Conservation (phyloP, 116 monocot species). For the Iris pallida region DNA sequence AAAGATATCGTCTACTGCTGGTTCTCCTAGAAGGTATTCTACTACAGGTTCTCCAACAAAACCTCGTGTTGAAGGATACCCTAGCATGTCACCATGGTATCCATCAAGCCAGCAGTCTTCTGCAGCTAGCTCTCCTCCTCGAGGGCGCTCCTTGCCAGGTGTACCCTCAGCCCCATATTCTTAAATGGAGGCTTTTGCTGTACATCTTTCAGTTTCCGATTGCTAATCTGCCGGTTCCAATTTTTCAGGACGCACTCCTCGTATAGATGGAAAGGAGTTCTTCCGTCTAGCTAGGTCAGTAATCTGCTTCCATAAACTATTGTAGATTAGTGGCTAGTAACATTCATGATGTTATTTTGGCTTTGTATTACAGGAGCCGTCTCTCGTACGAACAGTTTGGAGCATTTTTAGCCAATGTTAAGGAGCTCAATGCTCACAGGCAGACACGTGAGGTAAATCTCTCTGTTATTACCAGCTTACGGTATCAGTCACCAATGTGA, state of each 20-base stretch:
- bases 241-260: constrained; percentile 51
- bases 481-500: background rate
- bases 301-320: no score
- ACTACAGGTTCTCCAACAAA: constrained; percentile 58
- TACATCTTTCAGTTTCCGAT: background rate
- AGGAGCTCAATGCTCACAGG: constrained; percentile 83
- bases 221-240: background rate
- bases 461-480: background rate
- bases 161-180: no score
- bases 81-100: constrained; percentile 74
- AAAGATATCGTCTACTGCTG: constrained; percentile 39
- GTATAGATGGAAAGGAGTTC: constrained; percentile 92
- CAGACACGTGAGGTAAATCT: constrained; percentile 75
- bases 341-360: background rate
- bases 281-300: constrained; percentile 88
- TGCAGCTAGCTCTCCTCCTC: constrained; percentile 77
- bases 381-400: constrained; percentile 96
- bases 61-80: constrained; percentile 32
- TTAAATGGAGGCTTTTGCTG: no score
- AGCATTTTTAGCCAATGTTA: constrained; percentile 90
- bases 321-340: no score
- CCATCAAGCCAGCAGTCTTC: constrained; percentile 83
- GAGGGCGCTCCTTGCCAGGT: constrained; percentile 46
- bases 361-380: constrained; percentile 51
- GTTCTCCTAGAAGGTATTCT: constrained; percentile 49